Evolutionary conservation across 1,284 basidiomycete genomes (phyloP).

Genomic region (Pterula multifida): DNA sequence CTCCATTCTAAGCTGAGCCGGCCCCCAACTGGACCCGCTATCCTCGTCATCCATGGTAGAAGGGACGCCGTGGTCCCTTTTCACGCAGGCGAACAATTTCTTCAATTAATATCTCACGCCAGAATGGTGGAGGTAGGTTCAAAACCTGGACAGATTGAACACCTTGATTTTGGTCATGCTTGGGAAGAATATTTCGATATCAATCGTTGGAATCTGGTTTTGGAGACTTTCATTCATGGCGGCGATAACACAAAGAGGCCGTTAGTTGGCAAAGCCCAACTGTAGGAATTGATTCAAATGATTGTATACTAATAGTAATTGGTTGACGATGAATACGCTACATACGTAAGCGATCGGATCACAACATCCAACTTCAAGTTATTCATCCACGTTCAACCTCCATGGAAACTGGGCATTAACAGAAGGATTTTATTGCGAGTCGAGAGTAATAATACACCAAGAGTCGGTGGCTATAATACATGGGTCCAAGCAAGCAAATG

Average conservation of each 20-base stretch:
- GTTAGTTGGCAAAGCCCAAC: background rate
- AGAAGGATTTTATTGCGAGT: too few relatives aligned
- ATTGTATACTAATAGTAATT: too few relatives aligned
- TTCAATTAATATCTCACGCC: background rate
- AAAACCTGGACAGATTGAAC: background rate
- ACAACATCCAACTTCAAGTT: too few relatives aligned
- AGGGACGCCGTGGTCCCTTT: background rate
- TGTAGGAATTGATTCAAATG: too few relatives aligned
- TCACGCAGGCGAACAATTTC: background rate
- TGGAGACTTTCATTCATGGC: background rate
- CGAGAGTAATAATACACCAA: background rate
- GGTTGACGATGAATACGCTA: too few relatives aligned
- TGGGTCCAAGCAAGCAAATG: too few relatives aligned
- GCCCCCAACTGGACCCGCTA: constrained; percentile 9
- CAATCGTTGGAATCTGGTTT: background rate
- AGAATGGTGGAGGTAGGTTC: background rate
- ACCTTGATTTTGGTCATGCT: background rate
- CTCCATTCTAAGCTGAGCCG: constrained; percentile 17
- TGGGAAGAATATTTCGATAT: background rate
- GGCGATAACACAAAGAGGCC: background rate
- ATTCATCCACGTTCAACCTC: too few relatives aligned
- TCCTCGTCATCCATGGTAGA: background rate
- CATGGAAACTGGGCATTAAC: too few relatives aligned
- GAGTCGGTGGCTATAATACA: background rate
- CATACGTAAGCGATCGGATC: too few relatives aligned